These are phyloP conservation scores for Lenwebbia sp. DNA, from an alignment of 345 rosid species.

Conservation along the genomic window DNA sequence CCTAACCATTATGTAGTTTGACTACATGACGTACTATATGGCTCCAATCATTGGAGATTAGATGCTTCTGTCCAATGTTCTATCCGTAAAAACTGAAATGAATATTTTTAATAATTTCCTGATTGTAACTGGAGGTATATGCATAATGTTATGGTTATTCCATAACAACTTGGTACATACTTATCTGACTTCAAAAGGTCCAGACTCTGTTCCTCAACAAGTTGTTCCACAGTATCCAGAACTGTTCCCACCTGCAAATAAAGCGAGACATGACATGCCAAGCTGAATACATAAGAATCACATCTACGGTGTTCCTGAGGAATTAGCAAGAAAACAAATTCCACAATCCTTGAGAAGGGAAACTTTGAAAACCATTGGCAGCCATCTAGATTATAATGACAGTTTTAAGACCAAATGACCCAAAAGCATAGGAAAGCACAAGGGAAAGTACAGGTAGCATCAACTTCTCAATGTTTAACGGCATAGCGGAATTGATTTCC, in stretches of 20 bases:
- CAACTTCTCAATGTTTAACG: not conserved
- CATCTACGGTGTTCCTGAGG: not conserved
- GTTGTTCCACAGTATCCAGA: constrained; percentile 61
- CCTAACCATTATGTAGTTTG: not conserved
- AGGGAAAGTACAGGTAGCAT: not conserved
- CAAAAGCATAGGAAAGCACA: not conserved
- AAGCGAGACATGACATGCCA: not conserved
- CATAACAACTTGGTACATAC: constrained; percentile 26
- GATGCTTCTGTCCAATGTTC: not conserved
- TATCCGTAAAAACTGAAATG: not conserved
- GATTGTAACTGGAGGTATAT: not conserved
- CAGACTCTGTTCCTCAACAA: constrained; percentile 63
- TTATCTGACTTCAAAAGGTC: constrained; percentile 56
- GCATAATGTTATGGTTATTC: not conserved
- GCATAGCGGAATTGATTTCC: not conserved
- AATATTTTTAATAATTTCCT: not conserved
- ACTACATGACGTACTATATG: not conserved
- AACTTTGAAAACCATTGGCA: not conserved
- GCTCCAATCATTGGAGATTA: not conserved
- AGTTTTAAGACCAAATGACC: not conserved
- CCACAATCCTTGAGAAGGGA: not conserved
- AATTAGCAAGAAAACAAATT: not conserved
- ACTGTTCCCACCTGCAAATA: constrained; percentile 44
- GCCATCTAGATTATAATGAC: not conserved
- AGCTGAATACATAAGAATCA: not conserved